Percentiles rank a stretch among this genome's conserved stretches.
Evolutionary conservation across 495 filamentous ascomycete genomes (phyloP).

Genomic region (Aspergillus steynii): DNA sequence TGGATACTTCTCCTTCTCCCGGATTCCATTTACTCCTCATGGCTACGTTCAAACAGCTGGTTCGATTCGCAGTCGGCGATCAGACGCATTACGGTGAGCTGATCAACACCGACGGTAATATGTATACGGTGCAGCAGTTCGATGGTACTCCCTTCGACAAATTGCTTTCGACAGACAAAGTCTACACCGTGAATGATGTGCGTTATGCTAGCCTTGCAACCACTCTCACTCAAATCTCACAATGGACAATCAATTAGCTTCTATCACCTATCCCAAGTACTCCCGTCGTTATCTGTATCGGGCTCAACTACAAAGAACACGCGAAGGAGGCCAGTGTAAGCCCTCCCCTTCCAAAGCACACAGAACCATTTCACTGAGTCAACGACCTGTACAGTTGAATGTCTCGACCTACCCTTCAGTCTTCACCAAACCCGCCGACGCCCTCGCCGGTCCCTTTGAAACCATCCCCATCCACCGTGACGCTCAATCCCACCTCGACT

Average conservation of each 20-base stretch:
- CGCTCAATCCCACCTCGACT: conserved; percentile 53
- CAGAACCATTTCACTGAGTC: no score
- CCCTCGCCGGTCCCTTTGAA: conserved; percentile 60
- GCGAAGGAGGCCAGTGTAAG: conserved; percentile 56
- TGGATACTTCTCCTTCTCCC: no score
- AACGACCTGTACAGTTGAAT: conserved; percentile 20
- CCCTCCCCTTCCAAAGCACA: no score
- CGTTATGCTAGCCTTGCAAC: background rate
- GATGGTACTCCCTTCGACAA: conserved; percentile 15
- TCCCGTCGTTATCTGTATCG: conserved; percentile 58
- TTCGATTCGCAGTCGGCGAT: conserved; percentile 15
- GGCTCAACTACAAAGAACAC: conserved; percentile 71
- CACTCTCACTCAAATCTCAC: background rate
- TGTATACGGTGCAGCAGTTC: conserved; percentile 15
- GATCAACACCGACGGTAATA: conserved; percentile 1
- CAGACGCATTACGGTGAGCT: conserved; percentile 21
- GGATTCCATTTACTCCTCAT: background rate
- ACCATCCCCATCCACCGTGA: conserved; percentile 53
- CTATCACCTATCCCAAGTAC: conserved; percentile 16
- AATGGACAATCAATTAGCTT: background rate
- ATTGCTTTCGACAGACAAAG: conserved; percentile 10
- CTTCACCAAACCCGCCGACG: conserved; percentile 72
- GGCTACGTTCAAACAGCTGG: conserved; percentile 19
- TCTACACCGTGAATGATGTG: conserved; percentile 1
- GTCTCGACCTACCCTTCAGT: conserved; percentile 67